phyloP scores from a whole-genome alignment of 257 asterid genomes.

The Orobanche coerulescens region DNA sequence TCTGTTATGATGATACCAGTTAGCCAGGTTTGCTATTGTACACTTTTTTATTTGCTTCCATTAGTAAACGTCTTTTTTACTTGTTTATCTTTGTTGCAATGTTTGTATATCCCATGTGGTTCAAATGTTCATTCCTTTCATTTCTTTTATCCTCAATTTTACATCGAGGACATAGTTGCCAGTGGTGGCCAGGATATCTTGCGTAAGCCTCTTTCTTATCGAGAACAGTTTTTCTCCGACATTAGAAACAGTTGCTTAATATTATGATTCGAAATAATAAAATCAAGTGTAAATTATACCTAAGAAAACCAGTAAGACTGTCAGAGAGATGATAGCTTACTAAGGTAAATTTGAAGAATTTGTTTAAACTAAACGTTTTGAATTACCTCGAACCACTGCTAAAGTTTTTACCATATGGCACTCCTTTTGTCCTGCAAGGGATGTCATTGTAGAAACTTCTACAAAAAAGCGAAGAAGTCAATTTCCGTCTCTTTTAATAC shows the following conservation, averaged over 20 bases:
- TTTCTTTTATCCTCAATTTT: not conserved
- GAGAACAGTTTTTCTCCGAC: not conserved
- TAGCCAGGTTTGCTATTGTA: slow-evolving; percentile 52
- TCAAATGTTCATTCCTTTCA: not conserved
- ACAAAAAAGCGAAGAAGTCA: not conserved
- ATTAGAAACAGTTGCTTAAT: not conserved
- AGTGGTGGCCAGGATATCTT: not conserved
- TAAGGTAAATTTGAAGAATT: not conserved
- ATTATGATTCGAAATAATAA: not conserved
- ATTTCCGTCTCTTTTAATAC: not conserved
- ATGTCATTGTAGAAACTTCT: not conserved
- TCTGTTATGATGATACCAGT: slow-evolving; percentile 89
- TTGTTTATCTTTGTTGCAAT: not conserved
- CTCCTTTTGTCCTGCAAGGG: slow-evolving; percentile 1
- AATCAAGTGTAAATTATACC: not conserved
- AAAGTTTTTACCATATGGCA: not conserved
- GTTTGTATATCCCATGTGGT: slow-evolving; percentile 6
- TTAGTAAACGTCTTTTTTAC: not conserved
- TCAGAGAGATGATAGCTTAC: not conserved
- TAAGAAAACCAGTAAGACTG: not conserved
- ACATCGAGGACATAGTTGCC: not conserved
- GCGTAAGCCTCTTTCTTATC: not conserved
- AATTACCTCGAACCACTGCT: not conserved
- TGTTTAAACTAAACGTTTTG: not conserved
- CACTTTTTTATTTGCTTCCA: slow-evolving; percentile 5